These are phyloP conservation scores for Phalaenopsis aphrodite DNA, from an alignment of 106 monocot species.

Conservation along the genomic window DNA sequence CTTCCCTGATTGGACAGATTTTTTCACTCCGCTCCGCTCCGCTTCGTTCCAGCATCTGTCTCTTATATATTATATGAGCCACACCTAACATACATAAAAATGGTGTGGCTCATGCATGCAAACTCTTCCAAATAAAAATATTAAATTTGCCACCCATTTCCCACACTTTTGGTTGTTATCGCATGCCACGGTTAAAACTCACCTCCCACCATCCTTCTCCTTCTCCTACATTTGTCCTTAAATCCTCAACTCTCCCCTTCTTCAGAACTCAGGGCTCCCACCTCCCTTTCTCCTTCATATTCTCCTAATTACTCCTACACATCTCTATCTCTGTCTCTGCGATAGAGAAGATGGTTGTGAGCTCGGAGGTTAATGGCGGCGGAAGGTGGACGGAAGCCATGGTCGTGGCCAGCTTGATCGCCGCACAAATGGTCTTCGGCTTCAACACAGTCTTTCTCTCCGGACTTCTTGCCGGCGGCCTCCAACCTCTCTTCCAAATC, in stretches of 20 bases:
- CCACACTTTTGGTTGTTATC: no score
- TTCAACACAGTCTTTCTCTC: conserved; percentile 26
- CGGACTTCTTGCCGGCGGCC: conserved; percentile 18
- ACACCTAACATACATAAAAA: no score
- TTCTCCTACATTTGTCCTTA: neutral
- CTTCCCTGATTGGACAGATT: no score
- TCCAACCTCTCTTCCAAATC: conserved; percentile 31
- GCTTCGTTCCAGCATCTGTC: no score
- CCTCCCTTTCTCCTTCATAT: neutral
- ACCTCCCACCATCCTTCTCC: neutral
- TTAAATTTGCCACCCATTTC: no score
- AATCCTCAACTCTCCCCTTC: neutral
- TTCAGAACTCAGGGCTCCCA: neutral
- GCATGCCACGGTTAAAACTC: neutral
- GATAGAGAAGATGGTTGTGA: neutral
- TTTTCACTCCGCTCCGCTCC: no score
- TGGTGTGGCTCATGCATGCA: no score
- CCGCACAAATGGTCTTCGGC: conserved; percentile 19
- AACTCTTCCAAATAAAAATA: no score
- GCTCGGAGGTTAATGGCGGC: neutral
- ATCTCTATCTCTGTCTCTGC: neutral
- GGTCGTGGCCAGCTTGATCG: conserved; percentile 21
- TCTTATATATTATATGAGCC: no score
- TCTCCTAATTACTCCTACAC: no score
- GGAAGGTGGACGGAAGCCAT: conserved; percentile 9